A percentile compares a stretch with the other conserved stretches of the same genome.
These are phyloP conservation scores for Penicillium polonicum DNA, from an alignment of 2,329 filamentous ascomycete genomes.

Conservation along the genomic window DNA sequence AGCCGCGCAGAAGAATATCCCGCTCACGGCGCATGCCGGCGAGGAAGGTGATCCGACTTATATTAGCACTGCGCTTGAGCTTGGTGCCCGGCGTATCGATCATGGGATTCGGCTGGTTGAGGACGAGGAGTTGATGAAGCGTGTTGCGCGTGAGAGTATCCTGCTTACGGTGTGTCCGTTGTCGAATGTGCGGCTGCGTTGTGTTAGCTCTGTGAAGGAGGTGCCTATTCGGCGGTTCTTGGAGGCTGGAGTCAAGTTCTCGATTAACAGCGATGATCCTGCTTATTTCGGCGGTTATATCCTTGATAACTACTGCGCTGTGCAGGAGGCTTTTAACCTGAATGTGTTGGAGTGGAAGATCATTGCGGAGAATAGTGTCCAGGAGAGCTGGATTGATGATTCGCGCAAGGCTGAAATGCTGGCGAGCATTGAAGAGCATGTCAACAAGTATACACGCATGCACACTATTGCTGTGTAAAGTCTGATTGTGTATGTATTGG, in stretches of 20 bases:
- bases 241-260: conserved; percentile 64
- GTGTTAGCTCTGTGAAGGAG: conserved; percentile 53
- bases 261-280: conserved; percentile 72
- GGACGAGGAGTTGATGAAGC: conserved; percentile 57
- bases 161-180: conserved; percentile 71
- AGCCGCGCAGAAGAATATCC: conserved; percentile 54
- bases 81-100: conserved; percentile 68
- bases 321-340: conserved; percentile 69
- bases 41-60: conserved; percentile 71
- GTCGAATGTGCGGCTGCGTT: conserved; percentile 67
- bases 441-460: conserved; percentile 25
- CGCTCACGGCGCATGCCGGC: conserved; percentile 71
- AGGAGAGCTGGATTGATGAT: conserved; percentile 68
- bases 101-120: conserved; percentile 68
- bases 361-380: conserved; percentile 62
- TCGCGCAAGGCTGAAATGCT: conserved; percentile 62
- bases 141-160: conserved; percentile 57
- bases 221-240: conserved; percentile 64
- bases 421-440: conserved; percentile 33
- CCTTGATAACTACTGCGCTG: conserved; percentile 70
- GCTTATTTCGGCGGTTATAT: conserved; percentile 76
- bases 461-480: conserved; percentile 5
- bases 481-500: not conserved
- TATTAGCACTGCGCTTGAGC: conserved; percentile 63
- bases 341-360: conserved; percentile 63